Evolutionary conservation across 2,329 filamentous ascomycete genomes (phyloP), one percentile per base, ranked within the genome.

Genomic region (Colletotrichum plurivorum): DNA sequence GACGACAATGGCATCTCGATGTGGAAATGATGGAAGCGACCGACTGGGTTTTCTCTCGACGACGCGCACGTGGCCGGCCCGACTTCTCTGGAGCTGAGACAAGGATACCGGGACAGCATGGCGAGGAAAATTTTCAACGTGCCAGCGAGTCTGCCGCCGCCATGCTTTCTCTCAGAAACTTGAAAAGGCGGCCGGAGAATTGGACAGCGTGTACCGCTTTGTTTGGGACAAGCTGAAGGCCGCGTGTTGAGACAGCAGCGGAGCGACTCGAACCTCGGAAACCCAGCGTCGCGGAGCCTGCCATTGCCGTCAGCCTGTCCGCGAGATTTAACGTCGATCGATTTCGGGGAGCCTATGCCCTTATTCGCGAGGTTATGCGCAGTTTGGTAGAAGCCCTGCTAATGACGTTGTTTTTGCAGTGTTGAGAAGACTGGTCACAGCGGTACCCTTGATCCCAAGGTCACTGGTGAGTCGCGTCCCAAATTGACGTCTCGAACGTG

Each of bases 391-490:
- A 41, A 31, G 9, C 25, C 15, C 16, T 46, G 43, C 51, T 63
- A 56, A 63, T n/a, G 31, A 39, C 27, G 18, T 59, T 54, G 36
- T 16, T 13, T 45, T 27, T 22, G 46, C 71, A 94, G 93, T 78
- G 91, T 93, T 72, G 95, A 99, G 80, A 98, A 98, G 86, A 99
- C 96, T 71, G 96, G 96, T 75, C 96, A 99, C 89, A 97, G 94
- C 75, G 96, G 96, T 81, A 99, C 96, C 71, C 93, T 99, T 76
- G 96, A 99, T 81, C 95, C 95, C 78, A 98, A 98, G 85, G 96
- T 99, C 78, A 99, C 95, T 56, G 95, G 95, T 69, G 51, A 69
- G 67, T 69, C 18, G 55, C 36, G 62, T 67, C 43, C 76, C 97
- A 94, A 83, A 85, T 97, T 80, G 97, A 97, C 79, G 94, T 97